Evolutionary conservation across 495 filamentous ascomycete species (phyloP).

Genomic region (Lindgomyces ingoldianus): DNA sequence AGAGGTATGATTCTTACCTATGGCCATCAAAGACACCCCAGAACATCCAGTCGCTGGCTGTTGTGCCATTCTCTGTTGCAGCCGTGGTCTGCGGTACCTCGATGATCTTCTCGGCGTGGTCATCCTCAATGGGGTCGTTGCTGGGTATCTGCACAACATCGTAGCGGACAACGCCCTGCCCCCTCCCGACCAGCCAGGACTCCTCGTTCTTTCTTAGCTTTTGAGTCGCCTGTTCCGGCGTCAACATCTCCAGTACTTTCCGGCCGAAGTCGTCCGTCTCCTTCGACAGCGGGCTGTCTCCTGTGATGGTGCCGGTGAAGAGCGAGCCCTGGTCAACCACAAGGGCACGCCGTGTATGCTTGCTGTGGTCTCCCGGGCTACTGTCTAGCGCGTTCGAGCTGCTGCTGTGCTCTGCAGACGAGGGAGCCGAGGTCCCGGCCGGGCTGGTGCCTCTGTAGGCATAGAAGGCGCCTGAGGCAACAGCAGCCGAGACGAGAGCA

Average conservation of each 20-base stretch:
- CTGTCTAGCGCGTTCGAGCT: constrained; percentile 21
- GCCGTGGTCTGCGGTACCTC: constrained; percentile 69
- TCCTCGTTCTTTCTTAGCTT: constrained; percentile 87
- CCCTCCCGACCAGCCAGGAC: constrained; percentile 86
- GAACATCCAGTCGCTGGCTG: constrained; percentile 96
- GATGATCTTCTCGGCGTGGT: constrained; percentile 95
- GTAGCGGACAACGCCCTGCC: constrained; percentile 89
- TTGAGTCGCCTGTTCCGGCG: constrained; percentile 88
- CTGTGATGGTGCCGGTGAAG: constrained; percentile 77
- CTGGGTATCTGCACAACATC: constrained; percentile 88
- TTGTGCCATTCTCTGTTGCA: constrained; percentile 52
- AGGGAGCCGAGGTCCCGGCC: constrained; percentile 3
- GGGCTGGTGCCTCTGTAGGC: constrained; percentile 45
- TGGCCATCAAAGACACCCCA: constrained; percentile 99
- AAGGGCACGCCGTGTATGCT: constrained; percentile 52
- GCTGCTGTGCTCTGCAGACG: constrained; percentile 24
- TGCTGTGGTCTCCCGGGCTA: constrained; percentile 4
- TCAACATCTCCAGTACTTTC: constrained; percentile 90
- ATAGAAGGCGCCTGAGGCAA: constrained; percentile 59
- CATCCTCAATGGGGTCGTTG: constrained; percentile 98
- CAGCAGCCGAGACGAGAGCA: constrained; percentile 60
- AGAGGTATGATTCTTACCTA: constrained; percentile 56
- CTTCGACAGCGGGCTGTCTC: constrained; percentile 81
- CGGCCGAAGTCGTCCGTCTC: constrained; percentile 77
- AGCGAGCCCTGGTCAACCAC: constrained; percentile 82